A percentile compares a stretch with the other conserved stretches of the same genome.
phyloP scores from a whole-genome alignment of 805 yeast species.

The Ascoidea rubescens region DNA sequence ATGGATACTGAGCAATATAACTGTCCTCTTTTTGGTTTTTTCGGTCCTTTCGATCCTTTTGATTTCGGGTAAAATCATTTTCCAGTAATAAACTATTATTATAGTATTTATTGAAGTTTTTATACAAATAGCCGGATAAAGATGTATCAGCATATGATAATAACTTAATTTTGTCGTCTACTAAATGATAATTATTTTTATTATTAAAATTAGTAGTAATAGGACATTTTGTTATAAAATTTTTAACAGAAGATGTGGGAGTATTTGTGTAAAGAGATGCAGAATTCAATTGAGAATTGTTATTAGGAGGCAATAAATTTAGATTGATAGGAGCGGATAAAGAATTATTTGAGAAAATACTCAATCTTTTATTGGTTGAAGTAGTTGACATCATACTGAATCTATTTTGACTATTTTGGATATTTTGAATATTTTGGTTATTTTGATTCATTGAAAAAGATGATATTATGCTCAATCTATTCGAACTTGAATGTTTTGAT shows the following conservation, averaged over 20 bases:
- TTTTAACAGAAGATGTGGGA: not conserved
- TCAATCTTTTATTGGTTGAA: not conserved
- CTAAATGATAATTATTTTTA: not conserved
- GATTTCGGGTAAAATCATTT: slow-evolving; percentile 2
- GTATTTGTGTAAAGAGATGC: not conserved
- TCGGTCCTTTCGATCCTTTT: not conserved
- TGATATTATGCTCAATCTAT: not conserved
- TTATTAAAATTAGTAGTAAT: slow-evolving; percentile 3
- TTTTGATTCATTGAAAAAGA: not conserved
- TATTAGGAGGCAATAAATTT: too few relatives aligned
- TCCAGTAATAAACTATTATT: not conserved
- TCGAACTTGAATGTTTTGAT: not conserved
- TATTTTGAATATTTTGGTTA: too few relatives aligned
- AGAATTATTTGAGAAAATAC: not conserved
- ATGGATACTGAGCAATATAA: not conserved
- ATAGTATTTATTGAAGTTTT: slow-evolving; percentile 2
- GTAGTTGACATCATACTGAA: not conserved
- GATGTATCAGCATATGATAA: not conserved
- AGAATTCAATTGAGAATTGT: not conserved
- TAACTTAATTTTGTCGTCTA: slow-evolving; percentile 1
- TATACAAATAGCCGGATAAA: slow-evolving; percentile 3
- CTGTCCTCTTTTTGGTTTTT: not conserved
- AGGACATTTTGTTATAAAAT: slow-evolving; percentile 3
- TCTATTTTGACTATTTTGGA: not conserved
- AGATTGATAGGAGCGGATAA: not conserved